phyloP scores from a whole-genome alignment of 495 filamentous ascomycete genomes.

The Hypoxylon rickii region DNA sequence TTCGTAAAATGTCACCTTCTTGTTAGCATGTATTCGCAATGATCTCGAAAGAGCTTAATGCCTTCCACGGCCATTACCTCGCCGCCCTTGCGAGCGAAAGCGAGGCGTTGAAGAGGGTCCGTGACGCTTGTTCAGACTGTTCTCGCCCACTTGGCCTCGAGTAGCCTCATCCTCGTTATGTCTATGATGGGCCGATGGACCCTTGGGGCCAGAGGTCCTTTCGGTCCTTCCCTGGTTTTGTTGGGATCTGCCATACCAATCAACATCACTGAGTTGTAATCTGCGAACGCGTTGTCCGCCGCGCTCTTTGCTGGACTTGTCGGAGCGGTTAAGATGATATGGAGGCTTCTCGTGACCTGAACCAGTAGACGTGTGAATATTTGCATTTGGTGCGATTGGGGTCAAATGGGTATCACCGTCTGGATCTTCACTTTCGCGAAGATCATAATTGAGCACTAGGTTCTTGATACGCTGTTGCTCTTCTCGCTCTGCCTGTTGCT shows the following conservation, averaged over 20 bases:
- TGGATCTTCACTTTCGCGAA: conserved; percentile 73
- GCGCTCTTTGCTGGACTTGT: conserved; percentile 73
- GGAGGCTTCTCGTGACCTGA: conserved; percentile 54
- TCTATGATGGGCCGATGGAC: conserved; percentile 1
- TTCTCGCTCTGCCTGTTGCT: conserved; percentile 91
- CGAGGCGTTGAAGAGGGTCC: conserved; percentile 11
- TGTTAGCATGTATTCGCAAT: conserved; percentile 18
- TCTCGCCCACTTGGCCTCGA: conserved; percentile 21
- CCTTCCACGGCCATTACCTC: conserved; percentile 13
- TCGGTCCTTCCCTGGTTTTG: conserved; percentile 18
- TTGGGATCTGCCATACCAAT: conserved; percentile 73
- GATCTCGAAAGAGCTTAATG: conserved; percentile 4
- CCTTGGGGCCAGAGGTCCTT: conserved; percentile 10
- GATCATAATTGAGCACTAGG: conserved; percentile 93
- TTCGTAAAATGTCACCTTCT: conserved; percentile 15
- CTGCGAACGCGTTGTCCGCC: conserved; percentile 84
- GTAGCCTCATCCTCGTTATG: conserved; percentile 16
- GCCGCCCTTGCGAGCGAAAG: conserved; percentile 13
- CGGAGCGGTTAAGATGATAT: conserved; percentile 57
- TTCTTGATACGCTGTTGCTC: conserved; percentile 99
- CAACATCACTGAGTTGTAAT: conserved; percentile 92
- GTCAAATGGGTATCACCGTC: conserved; percentile 65
- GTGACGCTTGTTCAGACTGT: conserved; percentile 38
- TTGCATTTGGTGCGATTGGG: conserved; percentile 43
- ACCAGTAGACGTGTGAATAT: conserved; percentile 49